Evolutionary conservation across 2,329 filamentous ascomycete genomes (phyloP).

Genomic region (Colletotrichum theobromicola): DNA sequence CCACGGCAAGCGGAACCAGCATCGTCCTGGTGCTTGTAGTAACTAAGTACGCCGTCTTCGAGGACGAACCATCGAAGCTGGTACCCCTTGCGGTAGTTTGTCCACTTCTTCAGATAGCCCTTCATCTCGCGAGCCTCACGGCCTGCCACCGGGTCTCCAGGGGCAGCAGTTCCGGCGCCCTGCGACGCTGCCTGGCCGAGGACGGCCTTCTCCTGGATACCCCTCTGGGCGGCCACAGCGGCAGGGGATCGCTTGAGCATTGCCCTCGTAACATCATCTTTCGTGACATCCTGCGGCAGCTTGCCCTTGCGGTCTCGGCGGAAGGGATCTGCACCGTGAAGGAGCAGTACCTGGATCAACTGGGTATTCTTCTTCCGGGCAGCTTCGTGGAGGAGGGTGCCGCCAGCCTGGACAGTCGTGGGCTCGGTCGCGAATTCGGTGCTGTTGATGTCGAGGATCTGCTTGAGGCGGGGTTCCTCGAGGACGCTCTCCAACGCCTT

Average conservation of each 20-base stretch:
- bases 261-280: constrained; percentile 85
- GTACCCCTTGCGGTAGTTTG: constrained; percentile 96
- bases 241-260: constrained; percentile 95
- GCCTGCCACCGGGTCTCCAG: constrained; percentile 69
- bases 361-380: constrained; percentile 86
- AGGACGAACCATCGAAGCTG: constrained; percentile 98
- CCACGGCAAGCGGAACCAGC: constrained; percentile 94
- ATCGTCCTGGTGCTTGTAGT: constrained; percentile 99
- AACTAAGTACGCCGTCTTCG: constrained; percentile 95
- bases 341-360: constrained; percentile 86
- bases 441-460: constrained; percentile 89
- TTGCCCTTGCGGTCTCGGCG: constrained; percentile 94
- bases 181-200: constrained; percentile 74
- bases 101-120: constrained; percentile 99
- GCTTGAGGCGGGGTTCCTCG: constrained; percentile 85
- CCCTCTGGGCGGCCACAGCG: constrained; percentile 89
- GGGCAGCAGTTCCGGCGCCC: constrained; percentile 54
- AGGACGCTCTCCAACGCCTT: constrained; percentile 79
- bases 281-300: constrained; percentile 93
- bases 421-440: constrained; percentile 86
- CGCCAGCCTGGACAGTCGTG: constrained; percentile 79
- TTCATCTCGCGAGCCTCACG: constrained; percentile 97
- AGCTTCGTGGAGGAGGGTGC: constrained; percentile 91
- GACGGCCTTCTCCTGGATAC: constrained; percentile 97
- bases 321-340: constrained; percentile 96